Evolutionary conservation across 2,329 filamentous ascomycete genomes (phyloP).

Genomic region (Hypoxylon sp.): DNA sequence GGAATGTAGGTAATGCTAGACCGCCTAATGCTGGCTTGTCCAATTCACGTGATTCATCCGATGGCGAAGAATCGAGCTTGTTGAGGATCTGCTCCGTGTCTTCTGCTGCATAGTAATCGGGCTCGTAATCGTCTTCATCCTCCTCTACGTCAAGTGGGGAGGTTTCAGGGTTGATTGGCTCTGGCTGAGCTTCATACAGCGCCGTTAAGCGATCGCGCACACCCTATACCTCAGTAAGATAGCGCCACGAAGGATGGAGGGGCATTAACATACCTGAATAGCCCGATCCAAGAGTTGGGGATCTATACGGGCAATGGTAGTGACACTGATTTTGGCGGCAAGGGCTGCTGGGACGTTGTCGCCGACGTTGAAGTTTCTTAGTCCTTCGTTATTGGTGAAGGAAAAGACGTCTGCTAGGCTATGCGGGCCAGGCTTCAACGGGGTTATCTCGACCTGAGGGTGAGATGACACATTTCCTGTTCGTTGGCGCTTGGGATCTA

Average conservation of each 20-base stretch:
- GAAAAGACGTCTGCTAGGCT: constrained; percentile 89
- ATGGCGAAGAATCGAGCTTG: constrained; percentile 79
- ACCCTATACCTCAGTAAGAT: constrained; percentile 56
- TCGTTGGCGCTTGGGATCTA: constrained; percentile 88
- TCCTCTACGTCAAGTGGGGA: constrained; percentile 76
- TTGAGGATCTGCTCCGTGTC: constrained; percentile 83
- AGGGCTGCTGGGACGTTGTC: constrained; percentile 80
- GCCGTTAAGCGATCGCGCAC: constrained; percentile 66
- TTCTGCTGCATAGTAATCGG: constrained; percentile 84
- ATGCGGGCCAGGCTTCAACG: constrained; percentile 81
- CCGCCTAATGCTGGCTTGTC: constrained; percentile 63
- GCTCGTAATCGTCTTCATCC: constrained; percentile 94
- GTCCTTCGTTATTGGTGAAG: constrained; percentile 79
- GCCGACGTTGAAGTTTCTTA: constrained; percentile 85
- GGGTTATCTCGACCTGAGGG: constrained; percentile 70
- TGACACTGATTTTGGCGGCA: constrained; percentile 85
- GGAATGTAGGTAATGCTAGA: constrained; percentile 82
- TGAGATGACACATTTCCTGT: constrained; percentile 67
- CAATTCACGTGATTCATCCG: constrained; percentile 64
- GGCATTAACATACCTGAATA: constrained; percentile 71
- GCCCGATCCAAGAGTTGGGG: constrained; percentile 78
- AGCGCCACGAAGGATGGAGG: neutral
- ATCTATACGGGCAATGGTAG: constrained; percentile 81
- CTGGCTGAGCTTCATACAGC: constrained; percentile 61
- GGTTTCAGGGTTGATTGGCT: constrained; percentile 70